Evolutionary conservation across 129 eudicot species (phyloP), one percentile per base, ranked within the genome.

Genomic region (Flaveria sonorensis): DNA sequence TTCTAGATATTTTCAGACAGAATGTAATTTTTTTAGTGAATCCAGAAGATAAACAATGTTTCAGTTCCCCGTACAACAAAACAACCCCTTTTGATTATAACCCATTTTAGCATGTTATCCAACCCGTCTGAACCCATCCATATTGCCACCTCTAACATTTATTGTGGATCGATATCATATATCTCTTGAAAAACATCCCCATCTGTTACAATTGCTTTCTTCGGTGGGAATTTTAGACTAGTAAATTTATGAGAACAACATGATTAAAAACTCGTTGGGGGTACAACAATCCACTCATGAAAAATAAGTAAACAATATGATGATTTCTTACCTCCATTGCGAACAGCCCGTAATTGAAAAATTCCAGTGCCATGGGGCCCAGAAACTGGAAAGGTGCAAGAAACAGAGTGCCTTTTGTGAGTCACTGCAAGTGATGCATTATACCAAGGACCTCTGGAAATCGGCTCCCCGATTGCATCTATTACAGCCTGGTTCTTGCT

Each of bases 391-490:
- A 94, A 94, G 19, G 97, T 82, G 87, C 97, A 94, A 21, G 98
- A 94, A 14, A 94, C 98, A 26, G 98, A 89, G 8, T 84, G 92
- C 69, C 98, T 88, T 74, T 84, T 76, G 80, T 91, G 97, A 85
- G 93, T 87, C 62, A 94, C 96, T 45, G 97, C 98, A 81, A 93
- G 93, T 65, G 98, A 90, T 78, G 98, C 97, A 80, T 86, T 86
- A 63, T 94, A 94, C 98, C 98, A 94, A 73, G 98, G 96, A 79
- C 98, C 98, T 80, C 92, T 89, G 14, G 78, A 89, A 70, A 94
- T 83, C 39, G 98, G 98, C 81, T 89, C 96, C 48, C 98, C 98
- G 52, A 93, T 89, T 9, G 98, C 93, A 67, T 83, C 88, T 70
- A 86, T 81, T 42, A 93, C 73, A 46, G 87, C 85, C 79, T 83